Conservation (phyloP, 345 rosid species). For the Eucalyptus camaldulensis region DNA sequence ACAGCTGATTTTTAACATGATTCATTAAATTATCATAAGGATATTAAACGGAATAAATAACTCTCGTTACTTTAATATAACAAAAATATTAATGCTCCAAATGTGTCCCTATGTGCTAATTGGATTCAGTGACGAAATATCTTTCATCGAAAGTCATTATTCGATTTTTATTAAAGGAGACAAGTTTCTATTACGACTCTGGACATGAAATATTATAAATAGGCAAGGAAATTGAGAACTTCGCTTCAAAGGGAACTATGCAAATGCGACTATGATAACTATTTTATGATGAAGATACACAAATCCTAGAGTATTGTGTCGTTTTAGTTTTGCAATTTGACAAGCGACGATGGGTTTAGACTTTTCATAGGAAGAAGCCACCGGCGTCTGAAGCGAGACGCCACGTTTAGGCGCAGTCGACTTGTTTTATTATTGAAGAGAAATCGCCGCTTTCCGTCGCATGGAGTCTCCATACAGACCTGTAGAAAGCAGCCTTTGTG, state of each 20-base stretch:
- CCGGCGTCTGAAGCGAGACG: neutral
- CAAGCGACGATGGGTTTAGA: neutral
- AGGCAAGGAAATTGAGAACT: neutral
- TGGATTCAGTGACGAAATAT: neutral
- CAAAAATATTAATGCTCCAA: neutral
- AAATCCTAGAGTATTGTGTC: neutral
- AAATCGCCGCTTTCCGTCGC: neutral
- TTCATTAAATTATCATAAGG: neutral
- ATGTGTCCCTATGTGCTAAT: neutral
- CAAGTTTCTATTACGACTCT: no score
- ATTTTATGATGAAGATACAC: neutral
- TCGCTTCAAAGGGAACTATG: neutral
- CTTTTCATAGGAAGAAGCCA: neutral
- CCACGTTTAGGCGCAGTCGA: neutral
- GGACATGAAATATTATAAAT: no score
- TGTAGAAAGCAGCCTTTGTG: neutral
- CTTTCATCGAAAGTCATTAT: neutral
- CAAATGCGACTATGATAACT: rapidly evolving
- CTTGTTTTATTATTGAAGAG: neutral
- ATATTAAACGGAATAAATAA: neutral
- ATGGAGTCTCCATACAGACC: neutral
- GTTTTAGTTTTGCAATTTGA: neutral
- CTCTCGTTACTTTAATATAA: neutral
- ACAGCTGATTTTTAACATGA: neutral
- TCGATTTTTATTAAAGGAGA: neutral